A percentile compares a stretch with the other conserved stretches of the same genome.
These are phyloP conservation scores for Acanthamoeba castellanii DNA, from an alignment of 208 protist species.

Conservation along the genomic window DNA sequence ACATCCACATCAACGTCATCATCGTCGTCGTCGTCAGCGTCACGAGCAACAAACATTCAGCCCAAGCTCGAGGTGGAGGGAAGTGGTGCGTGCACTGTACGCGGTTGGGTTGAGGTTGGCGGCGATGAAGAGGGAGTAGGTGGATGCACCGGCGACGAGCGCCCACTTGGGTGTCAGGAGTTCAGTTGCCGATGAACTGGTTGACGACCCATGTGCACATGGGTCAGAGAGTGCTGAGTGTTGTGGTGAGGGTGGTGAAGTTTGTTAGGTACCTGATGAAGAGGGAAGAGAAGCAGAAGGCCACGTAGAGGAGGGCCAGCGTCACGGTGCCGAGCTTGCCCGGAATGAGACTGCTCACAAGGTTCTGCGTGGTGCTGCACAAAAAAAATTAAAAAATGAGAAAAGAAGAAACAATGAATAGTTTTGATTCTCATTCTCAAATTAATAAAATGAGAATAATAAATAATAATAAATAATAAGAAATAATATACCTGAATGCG, in stretches of 20 bases:
- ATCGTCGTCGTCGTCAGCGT: neutral
- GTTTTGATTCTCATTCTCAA: neutral
- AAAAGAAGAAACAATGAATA: neutral
- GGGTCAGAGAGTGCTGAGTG: no score
- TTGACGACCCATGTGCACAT: no score
- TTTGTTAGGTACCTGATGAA: neutral
- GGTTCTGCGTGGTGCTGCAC: conserved; percentile 15
- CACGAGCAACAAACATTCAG: neutral
- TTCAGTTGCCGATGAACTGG: neutral
- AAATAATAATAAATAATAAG: neutral
- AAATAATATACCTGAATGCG: neutral
- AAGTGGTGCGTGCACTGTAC: neutral
- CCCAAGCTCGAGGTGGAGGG: neutral
- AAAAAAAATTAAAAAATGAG: neutral
- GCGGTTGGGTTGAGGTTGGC: neutral
- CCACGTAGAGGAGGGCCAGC: neutral
- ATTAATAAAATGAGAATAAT: neutral
- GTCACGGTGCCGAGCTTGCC: conserved; percentile 9
- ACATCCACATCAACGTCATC: no score
- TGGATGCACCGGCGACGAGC: neutral
- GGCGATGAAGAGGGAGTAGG: neutral
- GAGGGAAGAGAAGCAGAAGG: conserved; percentile 37
- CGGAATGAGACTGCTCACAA: conserved; percentile 25
- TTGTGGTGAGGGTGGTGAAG: no score
- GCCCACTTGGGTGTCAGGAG: conserved; percentile 42